Conservation (phyloP, 108 stramenopile genomes). For the Skeletonema marinoi region DNA sequence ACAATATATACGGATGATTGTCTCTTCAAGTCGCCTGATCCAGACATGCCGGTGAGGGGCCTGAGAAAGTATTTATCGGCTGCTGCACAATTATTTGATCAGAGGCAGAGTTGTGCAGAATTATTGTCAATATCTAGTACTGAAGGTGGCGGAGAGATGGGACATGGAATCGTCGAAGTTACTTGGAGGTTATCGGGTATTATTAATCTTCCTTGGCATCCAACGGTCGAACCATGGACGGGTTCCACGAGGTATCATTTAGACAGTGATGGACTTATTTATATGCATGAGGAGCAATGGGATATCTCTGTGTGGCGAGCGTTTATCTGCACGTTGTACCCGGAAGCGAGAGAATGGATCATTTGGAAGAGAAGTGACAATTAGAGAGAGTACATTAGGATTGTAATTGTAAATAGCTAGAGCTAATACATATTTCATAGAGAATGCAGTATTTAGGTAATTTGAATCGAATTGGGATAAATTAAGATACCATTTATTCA, state of each 20-base stretch:
- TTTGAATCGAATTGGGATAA: neutral
- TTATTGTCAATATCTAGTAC: constrained; percentile 30
- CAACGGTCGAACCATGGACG: constrained; percentile 57
- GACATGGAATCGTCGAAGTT: constrained; percentile 45
- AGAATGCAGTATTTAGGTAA: neutral
- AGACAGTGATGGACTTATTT: constrained; percentile 67
- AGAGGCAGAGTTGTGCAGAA: constrained; percentile 52
- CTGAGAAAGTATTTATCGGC: constrained; percentile 81
- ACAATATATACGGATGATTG: constrained; percentile 83
- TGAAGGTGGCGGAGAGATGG: constrained; percentile 10
- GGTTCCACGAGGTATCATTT: constrained; percentile 73
- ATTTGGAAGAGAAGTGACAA: constrained; percentile 10
- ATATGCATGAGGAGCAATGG: constrained; percentile 73
- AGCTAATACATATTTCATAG: neutral
- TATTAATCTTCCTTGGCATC: constrained; percentile 77
- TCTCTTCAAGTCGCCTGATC: constrained; percentile 84
- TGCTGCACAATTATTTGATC: constrained; percentile 78
- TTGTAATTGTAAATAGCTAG: neutral
- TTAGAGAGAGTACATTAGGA: neutral
- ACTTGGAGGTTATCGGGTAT: constrained; percentile 60
- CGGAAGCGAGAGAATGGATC: constrained; percentile 27
- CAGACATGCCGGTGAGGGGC: constrained; percentile 89
- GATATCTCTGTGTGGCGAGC: constrained; percentile 73
- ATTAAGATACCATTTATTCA: neutral
- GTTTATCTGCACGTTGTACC: constrained; percentile 70